Conservation (phyloP, 805 yeast genomes). For the Candida maris region DNA sequence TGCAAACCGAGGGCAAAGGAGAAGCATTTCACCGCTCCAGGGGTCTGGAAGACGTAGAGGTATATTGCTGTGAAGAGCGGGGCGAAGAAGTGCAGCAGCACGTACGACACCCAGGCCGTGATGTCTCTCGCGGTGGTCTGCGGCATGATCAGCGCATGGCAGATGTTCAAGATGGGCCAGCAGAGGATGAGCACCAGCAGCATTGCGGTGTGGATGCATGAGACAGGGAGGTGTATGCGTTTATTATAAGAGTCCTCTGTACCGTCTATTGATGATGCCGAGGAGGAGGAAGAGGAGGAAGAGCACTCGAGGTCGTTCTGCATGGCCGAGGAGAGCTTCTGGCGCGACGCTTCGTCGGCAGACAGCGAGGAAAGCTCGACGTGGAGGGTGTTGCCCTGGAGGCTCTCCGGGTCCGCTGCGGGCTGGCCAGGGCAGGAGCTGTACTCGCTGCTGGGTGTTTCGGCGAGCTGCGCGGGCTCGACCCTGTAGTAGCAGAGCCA, state of each 20-base stretch:
- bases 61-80: conserved; percentile 62
- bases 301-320: conserved; percentile 5
- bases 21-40: conserved; percentile 56
- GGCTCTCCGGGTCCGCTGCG: not conserved
- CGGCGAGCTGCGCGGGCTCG: not conserved
- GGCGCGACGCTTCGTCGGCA: conserved; percentile 1
- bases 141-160: conserved; percentile 35
- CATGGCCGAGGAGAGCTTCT: not conserved
- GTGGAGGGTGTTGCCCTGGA: not conserved
- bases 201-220: conserved; percentile 30
- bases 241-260: not conserved
- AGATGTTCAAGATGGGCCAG: conserved; percentile 50
- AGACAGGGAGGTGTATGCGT: conserved; percentile 18
- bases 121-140: conserved; percentile 48
- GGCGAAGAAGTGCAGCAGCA: conserved; percentile 54
- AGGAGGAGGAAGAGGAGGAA: conserved; percentile 5
- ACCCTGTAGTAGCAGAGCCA: conserved; percentile 17
- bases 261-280: not conserved
- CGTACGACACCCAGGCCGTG: conserved; percentile 60
- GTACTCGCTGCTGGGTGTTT: not conserved
- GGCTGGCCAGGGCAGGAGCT: too few species aligned
- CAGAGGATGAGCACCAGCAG: conserved; percentile 39
- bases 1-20: conserved; percentile 55
- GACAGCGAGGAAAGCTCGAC: conserved; percentile 5
- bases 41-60: conserved; percentile 62